Conservation (phyloP, 495 filamentous ascomycete species). For the Podospora appendiculata region DNA sequence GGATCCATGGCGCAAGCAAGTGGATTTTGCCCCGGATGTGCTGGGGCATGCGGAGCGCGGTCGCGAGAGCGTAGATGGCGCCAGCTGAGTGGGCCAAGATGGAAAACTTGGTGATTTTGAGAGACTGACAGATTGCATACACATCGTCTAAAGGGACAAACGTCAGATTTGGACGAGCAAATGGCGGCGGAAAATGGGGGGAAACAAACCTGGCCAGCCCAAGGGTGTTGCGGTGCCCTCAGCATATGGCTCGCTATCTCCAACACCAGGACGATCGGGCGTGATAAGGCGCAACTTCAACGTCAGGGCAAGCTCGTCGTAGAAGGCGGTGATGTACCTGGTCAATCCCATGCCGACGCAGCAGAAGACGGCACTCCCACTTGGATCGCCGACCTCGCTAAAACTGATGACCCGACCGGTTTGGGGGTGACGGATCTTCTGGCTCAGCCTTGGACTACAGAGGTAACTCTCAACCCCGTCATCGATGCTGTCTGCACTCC, state of each 20-base stretch:
- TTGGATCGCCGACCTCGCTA: slow-evolving; percentile 91
- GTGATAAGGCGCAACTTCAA: slow-evolving; percentile 89
- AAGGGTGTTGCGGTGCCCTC: slow-evolving; percentile 79
- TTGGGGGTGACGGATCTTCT: slow-evolving; percentile 76
- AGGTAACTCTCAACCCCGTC: slow-evolving; percentile 81
- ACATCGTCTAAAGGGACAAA: slow-evolving; percentile 65
- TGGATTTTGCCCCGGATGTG: slow-evolving; percentile 94
- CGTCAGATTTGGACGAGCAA: no score
- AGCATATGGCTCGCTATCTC: slow-evolving; percentile 77
- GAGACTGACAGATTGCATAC: slow-evolving; percentile 82
- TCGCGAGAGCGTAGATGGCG: slow-evolving; percentile 94
- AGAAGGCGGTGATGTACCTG: slow-evolving; percentile 92
- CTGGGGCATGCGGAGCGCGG: slow-evolving; percentile 90
- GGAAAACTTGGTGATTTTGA: slow-evolving; percentile 94
- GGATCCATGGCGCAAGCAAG: slow-evolving; percentile 95
- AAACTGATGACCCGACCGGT: slow-evolving; percentile 87
- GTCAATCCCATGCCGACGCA: slow-evolving; percentile 98
- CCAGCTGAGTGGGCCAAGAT: slow-evolving; percentile 97
- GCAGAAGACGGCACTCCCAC: slow-evolving; percentile 87
- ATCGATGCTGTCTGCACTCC: slow-evolving; percentile 80
- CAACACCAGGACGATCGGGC: slow-evolving; percentile 87
- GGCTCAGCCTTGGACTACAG: slow-evolving; percentile 72
- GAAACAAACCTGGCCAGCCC: slow-evolving; percentile 72
- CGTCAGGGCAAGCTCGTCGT: slow-evolving; percentile 88
- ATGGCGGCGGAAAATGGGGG: background rate